Evolutionary conservation across 2,329 filamentous ascomycete genomes (phyloP).

Genomic region (Ophiostoma quercus): DNA sequence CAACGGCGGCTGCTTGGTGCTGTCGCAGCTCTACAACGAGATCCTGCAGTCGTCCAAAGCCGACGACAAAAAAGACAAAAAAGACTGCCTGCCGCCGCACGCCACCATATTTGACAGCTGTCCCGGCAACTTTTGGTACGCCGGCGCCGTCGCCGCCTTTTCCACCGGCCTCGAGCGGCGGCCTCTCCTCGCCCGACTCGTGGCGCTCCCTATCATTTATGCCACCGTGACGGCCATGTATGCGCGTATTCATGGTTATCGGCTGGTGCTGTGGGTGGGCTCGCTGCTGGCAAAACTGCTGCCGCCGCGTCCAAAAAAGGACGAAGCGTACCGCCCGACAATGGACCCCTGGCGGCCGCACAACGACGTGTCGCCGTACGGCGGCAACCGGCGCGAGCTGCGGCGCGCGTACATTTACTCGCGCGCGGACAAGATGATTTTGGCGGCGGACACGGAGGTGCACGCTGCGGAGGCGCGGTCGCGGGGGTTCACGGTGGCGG

Average conservation of each 20-base stretch:
- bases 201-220: conserved; percentile 26
- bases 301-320: background rate
- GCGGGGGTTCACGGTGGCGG: conserved; percentile 38
- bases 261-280: background rate
- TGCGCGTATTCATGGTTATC: conserved; percentile 28
- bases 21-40: conserved; percentile 37
- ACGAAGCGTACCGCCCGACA: conserved; percentile 15
- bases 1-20: conserved; percentile 46
- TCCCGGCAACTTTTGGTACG: conserved; percentile 43
- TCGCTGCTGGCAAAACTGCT: background rate
- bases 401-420: conserved; percentile 51
- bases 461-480: conserved; percentile 42
- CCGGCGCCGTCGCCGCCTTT: conserved; percentile 22
- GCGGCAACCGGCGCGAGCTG: conserved; percentile 37
- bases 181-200: conserved; percentile 28
- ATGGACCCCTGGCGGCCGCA: conserved; percentile 32
- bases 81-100: conserved; percentile 38
- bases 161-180: conserved; percentile 11
- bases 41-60: background rate
- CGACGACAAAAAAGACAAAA: background rate
- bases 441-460: conserved; percentile 43
- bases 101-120: conserved; percentile 46
- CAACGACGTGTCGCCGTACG: conserved; percentile 34
- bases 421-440: conserved; percentile 44
- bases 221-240: conserved; percentile 18